Conservation (phyloP, 139 green algal genomes). For the Desmodesmus armatus region DNA sequence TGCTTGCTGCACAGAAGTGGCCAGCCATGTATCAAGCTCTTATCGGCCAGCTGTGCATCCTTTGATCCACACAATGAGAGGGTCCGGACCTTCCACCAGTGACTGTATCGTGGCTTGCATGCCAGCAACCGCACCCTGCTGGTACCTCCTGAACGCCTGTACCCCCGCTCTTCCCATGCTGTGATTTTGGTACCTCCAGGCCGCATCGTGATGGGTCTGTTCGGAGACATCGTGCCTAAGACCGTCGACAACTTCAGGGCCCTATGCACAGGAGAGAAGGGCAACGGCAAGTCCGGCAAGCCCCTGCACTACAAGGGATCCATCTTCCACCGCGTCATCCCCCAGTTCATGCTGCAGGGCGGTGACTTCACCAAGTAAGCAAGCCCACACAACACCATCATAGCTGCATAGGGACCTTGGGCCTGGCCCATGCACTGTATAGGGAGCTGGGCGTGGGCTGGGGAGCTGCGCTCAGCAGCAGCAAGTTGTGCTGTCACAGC, state of each 20-base stretch:
- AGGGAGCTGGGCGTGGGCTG: neutral
- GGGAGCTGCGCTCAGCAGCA: too few species aligned
- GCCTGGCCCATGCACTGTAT: neutral
- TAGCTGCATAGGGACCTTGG: neutral
- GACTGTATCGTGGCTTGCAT: too few species aligned
- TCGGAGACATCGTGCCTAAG: slow-evolving; percentile 85
- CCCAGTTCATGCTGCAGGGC: slow-evolving; percentile 82
- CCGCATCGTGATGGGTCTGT: slow-evolving; percentile 88
- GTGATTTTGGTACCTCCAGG: slow-evolving; percentile 53
- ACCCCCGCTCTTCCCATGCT: neutral
- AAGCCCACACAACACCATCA: neutral
- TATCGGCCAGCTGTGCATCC: neutral
- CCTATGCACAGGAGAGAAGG: slow-evolving; percentile 76
- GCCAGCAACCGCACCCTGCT: neutral
- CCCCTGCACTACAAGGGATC: slow-evolving; percentile 83
- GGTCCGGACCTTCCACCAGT: too few species aligned
- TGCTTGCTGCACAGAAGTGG: too few species aligned
- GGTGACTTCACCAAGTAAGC: slow-evolving; percentile 82
- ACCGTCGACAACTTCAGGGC: slow-evolving; percentile 88
- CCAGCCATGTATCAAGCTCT: too few species aligned
- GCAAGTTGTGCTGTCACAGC: too few species aligned
- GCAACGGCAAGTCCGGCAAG: slow-evolving; percentile 83
- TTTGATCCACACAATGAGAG: too few species aligned
- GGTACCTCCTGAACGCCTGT: neutral
- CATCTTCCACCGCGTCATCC: slow-evolving; percentile 83